Evolutionary conservation across 306 rosid genomes (phyloP), one percentile per base, ranked within the genome.

Genomic region (Trifolium repens): DNA sequence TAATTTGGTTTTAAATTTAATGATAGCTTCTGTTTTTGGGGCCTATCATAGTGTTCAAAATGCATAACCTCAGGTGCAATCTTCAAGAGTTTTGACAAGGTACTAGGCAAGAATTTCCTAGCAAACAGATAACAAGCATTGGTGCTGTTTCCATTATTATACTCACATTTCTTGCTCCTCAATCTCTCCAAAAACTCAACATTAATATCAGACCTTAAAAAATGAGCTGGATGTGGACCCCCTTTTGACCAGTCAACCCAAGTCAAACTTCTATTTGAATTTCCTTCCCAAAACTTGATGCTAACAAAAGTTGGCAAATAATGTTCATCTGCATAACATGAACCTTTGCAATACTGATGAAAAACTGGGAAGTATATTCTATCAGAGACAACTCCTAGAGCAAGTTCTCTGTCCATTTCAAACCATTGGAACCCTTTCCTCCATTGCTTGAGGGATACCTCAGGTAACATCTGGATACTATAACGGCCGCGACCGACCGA

Each of bases 381-480:
- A 73, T 90, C 97, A 2, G 93, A 80, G 7, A 91, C 91, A 1
- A 90, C 89, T 35, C 83, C 85, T 1, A 85, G 42, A 42, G 98
- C 97, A 0, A 89, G 84, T 0, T 52, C 84, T 34, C 98, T 78
- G 39, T 84, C 78, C 87, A 93, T 88, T 76, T 94, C 97, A 40
- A 94, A 91, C 97, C 97, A 94, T 24, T 91, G 96, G 0, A 87
- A 93, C 13, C 98, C 98, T 81, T 93, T 93, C 37, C 96, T 77
- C 97, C 96, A 94, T 13, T 94, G 90, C 0, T 9, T 19, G 39
- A 90, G 42, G 26, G 72, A 2, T 68, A 94, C 79, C 0, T 62
- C 50, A 1, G 97, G 98, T 44, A 13, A 58, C 97, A 94, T 89
- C 2, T 54, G 87, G 71, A 30, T 7, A 62, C 8, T 86, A 74